phyloP scores from a whole-genome alignment of 2,329 filamentous ascomycete species.

The Stagonosporopsis rhizophila region DNA sequence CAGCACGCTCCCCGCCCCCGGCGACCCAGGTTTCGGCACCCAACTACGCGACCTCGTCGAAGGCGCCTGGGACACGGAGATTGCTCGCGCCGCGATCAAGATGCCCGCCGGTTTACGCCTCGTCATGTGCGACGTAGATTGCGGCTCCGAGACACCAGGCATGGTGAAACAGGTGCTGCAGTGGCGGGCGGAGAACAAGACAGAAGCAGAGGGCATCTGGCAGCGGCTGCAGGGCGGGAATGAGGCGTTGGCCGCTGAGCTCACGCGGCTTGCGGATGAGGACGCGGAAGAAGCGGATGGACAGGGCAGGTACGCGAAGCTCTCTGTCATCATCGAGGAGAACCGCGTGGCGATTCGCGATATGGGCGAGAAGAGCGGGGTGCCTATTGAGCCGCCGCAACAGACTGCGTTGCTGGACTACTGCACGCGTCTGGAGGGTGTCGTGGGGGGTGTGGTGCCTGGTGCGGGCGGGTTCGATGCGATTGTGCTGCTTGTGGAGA shows the following conservation, averaged over 20 bases:
- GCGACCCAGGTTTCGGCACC: conserved; percentile 69
- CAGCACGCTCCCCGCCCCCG: conserved; percentile 69
- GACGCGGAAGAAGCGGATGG: conserved; percentile 33
- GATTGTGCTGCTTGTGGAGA: conserved; percentile 77
- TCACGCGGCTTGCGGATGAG: conserved; percentile 60
- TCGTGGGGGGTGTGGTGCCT: conserved; percentile 90
- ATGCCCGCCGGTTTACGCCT: conserved; percentile 78
- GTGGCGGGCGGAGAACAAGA: conserved; percentile 74
- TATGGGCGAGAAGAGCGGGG: conserved; percentile 76
- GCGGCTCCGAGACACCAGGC: conserved; percentile 87
- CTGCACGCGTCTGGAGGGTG: conserved; percentile 73
- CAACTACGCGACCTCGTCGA: conserved; percentile 72
- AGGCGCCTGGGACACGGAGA: conserved; percentile 77
- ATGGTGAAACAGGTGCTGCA: conserved; percentile 93
- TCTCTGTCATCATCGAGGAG: conserved; percentile 59
- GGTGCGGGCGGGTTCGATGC: conserved; percentile 96
- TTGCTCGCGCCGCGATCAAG: conserved; percentile 71
- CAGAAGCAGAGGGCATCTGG: conserved; percentile 76
- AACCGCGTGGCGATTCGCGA: conserved; percentile 70
- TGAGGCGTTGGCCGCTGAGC: conserved; percentile 69
- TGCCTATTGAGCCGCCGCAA: conserved; percentile 86
- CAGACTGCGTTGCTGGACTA: conserved; percentile 87
- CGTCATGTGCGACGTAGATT: conserved; percentile 95
- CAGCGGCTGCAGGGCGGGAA: conserved; percentile 76
- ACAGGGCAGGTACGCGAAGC: conserved; percentile 51